These are phyloP conservation scores for Mrakia gelida DNA, from an alignment of 768 basidiomycete species.

Conservation along the genomic window DNA sequence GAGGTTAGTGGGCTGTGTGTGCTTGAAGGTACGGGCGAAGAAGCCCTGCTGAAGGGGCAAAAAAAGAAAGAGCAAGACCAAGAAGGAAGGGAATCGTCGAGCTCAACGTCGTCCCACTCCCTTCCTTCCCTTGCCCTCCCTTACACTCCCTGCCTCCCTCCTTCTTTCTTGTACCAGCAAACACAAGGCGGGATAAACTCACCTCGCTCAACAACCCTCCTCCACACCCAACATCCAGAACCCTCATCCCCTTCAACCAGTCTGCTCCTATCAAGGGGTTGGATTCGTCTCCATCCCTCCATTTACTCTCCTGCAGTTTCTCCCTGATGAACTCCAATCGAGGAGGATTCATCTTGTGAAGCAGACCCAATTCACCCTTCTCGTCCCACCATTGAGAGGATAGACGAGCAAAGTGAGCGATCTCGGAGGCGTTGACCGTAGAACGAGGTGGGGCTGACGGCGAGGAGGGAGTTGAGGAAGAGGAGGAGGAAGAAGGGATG, in stretches of 20 bases:
- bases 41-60: too few species aligned
- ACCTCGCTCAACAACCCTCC: conserved; percentile 92
- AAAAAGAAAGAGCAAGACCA: background rate
- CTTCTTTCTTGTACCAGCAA: background rate
- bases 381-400: conserved; percentile 97
- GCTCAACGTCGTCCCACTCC: background rate
- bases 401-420: conserved; percentile 81
- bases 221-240: conserved; percentile 91
- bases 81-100: background rate
- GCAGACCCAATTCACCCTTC: conserved; percentile 74
- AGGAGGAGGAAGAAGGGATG: too few species aligned
- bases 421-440: conserved; percentile 71
- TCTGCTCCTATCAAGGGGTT: conserved; percentile 18
- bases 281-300: conserved; percentile 21
- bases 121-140: background rate
- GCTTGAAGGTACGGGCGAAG: too few species aligned
- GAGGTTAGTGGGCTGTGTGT: background rate
- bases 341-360: conserved; percentile 94
- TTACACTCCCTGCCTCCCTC: background rate
- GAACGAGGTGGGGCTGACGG: conserved; percentile 37
- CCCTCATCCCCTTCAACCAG: conserved; percentile 61
- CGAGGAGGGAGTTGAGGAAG: background rate
- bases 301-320: conserved; percentile 36
- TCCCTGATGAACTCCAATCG: conserved; percentile 70
- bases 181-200: conserved; percentile 36